Conservation (phyloP, 441 rosid species). For the Gossypium davidsonii region DNA sequence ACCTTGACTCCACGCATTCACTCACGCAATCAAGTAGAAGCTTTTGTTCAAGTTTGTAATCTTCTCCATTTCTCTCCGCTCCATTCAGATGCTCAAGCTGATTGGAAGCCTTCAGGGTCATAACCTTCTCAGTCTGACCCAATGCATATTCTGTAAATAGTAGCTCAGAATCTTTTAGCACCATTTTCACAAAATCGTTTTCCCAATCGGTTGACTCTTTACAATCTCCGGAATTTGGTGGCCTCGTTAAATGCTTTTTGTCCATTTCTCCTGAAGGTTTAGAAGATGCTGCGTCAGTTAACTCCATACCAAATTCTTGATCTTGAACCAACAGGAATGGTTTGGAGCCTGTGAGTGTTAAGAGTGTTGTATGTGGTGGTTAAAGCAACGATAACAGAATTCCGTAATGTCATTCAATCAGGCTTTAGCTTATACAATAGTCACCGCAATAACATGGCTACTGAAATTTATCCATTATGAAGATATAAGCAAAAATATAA, state of each 20-base stretch:
- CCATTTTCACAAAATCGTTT: constrained; percentile 41
- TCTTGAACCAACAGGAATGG: constrained; percentile 23
- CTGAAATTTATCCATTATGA: neutral
- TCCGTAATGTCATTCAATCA: neutral
- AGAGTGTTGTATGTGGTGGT: neutral
- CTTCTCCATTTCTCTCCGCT: constrained; percentile 28
- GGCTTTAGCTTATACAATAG: neutral
- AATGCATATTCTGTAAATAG: constrained; percentile 37
- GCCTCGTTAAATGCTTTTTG: constrained; percentile 10
- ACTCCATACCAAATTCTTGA: constrained; percentile 31
- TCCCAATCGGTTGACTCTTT: constrained; percentile 45
- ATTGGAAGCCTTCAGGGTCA: constrained; percentile 27
- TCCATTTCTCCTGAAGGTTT: constrained; percentile 18
- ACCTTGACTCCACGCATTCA: constrained; percentile 41
- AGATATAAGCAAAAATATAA: neutral
- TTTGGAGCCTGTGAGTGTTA: constrained; percentile 30
- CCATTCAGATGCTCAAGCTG: constrained; percentile 32
- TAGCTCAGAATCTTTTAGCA: constrained; percentile 29
- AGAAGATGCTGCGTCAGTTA: constrained; percentile 40
- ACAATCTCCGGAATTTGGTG: constrained; percentile 21
- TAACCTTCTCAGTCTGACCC: constrained; percentile 26
- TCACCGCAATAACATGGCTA: neutral
- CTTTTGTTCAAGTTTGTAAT: constrained; percentile 34
- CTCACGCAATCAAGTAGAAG: constrained; percentile 51
- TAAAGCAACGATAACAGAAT: neutral